A percentile compares a stretch with the other conserved stretches of the same genome.
phyloP scores from a whole-genome alignment of 257 asterid species.

The Thymus mandschuricus region DNA sequence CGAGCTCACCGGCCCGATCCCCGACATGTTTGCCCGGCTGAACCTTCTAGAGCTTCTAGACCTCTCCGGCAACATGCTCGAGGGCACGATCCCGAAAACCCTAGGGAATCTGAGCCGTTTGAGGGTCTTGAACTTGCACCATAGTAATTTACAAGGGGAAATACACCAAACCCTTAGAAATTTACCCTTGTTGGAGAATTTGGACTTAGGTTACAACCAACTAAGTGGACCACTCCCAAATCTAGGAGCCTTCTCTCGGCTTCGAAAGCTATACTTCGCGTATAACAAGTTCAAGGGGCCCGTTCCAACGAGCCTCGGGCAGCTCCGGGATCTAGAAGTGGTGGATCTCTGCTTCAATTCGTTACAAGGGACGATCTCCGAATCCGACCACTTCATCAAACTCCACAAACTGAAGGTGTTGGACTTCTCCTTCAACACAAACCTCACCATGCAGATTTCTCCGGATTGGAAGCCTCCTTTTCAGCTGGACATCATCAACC shows the following conservation, averaged over 20 bases:
- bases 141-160: not conserved
- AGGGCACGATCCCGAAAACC: not conserved
- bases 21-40: not conserved
- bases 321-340: constrained; percentile 15
- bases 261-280: not conserved
- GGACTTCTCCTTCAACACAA: constrained; percentile 30
- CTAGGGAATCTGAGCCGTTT: not conserved
- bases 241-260: not conserved
- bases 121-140: not conserved
- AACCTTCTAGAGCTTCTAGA: not conserved
- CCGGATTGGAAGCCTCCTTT: not conserved
- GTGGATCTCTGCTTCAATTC: constrained; percentile 26
- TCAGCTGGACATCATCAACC: not conserved
- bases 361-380: constrained; percentile 32
- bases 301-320: constrained; percentile 12
- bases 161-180: not conserved
- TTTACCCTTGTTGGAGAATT: not conserved
- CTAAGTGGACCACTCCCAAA: not conserved
- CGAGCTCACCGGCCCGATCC: not conserved
- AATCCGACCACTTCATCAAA: constrained; percentile 16
- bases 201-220: not conserved
- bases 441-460: not conserved
- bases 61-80: not conserved
- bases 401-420: constrained; percentile 13
- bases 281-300: not conserved